These are phyloP conservation scores for Candida ascalaphidarum DNA, from an alignment of 805 yeast species.

Conservation along the genomic window DNA sequence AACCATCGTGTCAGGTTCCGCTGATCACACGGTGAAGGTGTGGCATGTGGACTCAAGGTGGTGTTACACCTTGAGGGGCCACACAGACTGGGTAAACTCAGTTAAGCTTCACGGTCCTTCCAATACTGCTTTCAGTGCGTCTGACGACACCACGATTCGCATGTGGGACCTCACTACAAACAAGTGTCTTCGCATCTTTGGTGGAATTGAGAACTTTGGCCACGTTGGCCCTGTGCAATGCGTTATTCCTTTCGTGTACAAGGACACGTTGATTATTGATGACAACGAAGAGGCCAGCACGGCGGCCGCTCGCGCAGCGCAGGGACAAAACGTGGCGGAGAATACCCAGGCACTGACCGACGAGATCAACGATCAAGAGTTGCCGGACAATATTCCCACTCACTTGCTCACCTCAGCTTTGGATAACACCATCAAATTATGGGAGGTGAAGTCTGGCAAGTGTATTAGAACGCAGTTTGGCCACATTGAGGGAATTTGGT, in stretches of 20 bases:
- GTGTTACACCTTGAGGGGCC: slow-evolving; percentile 89
- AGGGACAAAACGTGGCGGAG: too few species aligned
- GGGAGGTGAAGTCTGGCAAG: slow-evolving; percentile 83
- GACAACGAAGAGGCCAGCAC: slow-evolving; percentile 31
- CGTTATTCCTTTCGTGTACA: slow-evolving; percentile 76
- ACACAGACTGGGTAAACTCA: slow-evolving; percentile 83
- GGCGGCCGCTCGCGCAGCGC: slow-evolving; percentile 7
- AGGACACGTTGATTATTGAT: slow-evolving; percentile 49
- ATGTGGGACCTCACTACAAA: slow-evolving; percentile 91
- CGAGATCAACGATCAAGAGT: slow-evolving; percentile 1
- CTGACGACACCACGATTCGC: slow-evolving; percentile 86
- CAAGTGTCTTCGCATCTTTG: slow-evolving; percentile 71
- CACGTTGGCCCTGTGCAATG: slow-evolving; percentile 94
- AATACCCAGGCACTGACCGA: not conserved
- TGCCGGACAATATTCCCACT: slow-evolving; percentile 49
- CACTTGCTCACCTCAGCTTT: slow-evolving; percentile 81
- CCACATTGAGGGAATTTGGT: slow-evolving; percentile 98
- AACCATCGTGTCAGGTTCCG: slow-evolving; percentile 86
- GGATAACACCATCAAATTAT: slow-evolving; percentile 86
- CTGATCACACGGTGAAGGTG: slow-evolving; percentile 85
- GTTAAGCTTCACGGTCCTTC: slow-evolving; percentile 81
- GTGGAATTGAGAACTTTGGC: slow-evolving; percentile 64
- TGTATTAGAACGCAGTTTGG: slow-evolving; percentile 95
- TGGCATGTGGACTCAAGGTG: slow-evolving; percentile 96
- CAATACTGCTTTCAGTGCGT: slow-evolving; percentile 72